These are phyloP conservation scores for Picochlorum sp. DNA, from an alignment of 139 green algal genomes.

Conservation along the genomic window DNA sequence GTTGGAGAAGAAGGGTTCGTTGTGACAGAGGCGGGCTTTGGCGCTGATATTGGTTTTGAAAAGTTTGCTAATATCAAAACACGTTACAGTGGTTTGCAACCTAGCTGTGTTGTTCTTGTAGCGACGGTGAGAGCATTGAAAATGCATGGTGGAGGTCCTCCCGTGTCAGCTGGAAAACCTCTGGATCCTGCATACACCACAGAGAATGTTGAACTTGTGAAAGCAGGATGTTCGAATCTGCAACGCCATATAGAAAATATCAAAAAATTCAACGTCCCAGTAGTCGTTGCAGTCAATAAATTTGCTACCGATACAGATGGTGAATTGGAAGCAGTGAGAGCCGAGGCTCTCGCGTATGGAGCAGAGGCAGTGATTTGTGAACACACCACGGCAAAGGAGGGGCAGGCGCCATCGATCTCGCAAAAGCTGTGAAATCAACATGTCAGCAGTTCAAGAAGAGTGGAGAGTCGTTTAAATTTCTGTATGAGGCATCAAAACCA, in stretches of 20 bases:
- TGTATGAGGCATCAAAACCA: constrained; percentile 29
- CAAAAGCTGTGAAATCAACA: constrained; percentile 67
- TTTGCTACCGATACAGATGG: constrained; percentile 80
- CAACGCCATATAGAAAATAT: constrained; percentile 85
- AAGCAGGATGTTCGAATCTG: constrained; percentile 65
- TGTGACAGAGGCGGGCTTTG: constrained; percentile 95
- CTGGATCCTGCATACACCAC: constrained; percentile 84
- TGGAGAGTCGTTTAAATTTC: constrained; percentile 73
- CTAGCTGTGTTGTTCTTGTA: constrained; percentile 81
- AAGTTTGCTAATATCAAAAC: constrained; percentile 96
- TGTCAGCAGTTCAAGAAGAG: constrained; percentile 32
- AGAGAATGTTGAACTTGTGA: constrained; percentile 83
- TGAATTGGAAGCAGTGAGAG: constrained; percentile 63
- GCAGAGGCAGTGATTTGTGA: constrained; percentile 75
- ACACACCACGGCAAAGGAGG: constrained; percentile 87
- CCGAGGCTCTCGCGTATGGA: constrained; percentile 50
- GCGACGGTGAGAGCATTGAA: constrained; percentile 94
- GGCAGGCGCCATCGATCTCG: constrained; percentile 76
- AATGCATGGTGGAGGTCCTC: constrained; percentile 80
- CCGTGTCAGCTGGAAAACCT: constrained; percentile 69
- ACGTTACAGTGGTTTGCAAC: constrained; percentile 55
- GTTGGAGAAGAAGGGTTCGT: constrained; percentile 79
- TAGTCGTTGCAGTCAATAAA: constrained; percentile 89
- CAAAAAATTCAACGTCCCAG: constrained; percentile 74
- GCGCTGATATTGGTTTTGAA: constrained; percentile 95